A percentile compares a stretch with the other conserved stretches of the same genome.
Conservation (phyloP, 2,329 filamentous ascomycete genomes). For the Sarocladium oryzae region DNA sequence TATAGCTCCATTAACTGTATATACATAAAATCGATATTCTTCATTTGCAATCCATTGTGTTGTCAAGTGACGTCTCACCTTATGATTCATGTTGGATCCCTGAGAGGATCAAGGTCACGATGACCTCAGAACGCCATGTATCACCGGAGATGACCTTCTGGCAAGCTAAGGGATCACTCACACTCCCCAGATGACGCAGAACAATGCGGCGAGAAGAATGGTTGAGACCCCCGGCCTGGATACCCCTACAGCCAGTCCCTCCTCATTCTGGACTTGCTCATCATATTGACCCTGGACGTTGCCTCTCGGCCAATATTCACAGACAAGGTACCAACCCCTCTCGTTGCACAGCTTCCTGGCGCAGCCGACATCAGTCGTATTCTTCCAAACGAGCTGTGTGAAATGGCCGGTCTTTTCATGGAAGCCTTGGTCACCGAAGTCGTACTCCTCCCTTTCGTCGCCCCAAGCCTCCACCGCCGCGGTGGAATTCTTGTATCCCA, state of each 20-base stretch:
- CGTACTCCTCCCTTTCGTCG: slow-evolving; percentile 43
- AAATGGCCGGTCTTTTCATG: slow-evolving; percentile 60
- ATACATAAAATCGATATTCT: too few species aligned
- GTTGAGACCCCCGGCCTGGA: neutral
- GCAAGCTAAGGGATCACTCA: too few species aligned
- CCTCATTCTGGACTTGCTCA: slow-evolving; percentile 24
- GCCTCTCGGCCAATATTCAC: slow-evolving; percentile 63
- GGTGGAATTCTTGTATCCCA: slow-evolving; percentile 55
- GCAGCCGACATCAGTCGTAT: slow-evolving; percentile 54
- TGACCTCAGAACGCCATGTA: too few species aligned
- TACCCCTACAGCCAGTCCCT: neutral
- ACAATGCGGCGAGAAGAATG: neutral
- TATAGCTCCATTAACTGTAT: too few species aligned
- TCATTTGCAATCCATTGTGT: too few species aligned
- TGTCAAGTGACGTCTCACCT: too few species aligned
- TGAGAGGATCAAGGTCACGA: too few species aligned
- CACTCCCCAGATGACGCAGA: neutral
- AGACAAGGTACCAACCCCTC: slow-evolving; percentile 59
- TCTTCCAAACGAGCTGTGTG: slow-evolving; percentile 66
- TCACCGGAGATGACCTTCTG: too few species aligned
- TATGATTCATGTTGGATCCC: too few species aligned
- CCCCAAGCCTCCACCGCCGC: slow-evolving; percentile 62
- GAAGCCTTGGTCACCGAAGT: slow-evolving; percentile 53
- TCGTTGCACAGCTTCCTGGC: slow-evolving; percentile 35
- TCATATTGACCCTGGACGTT: slow-evolving; percentile 52